Evolutionary conservation across 495 filamentous ascomycete species (phyloP).

Genomic region (Podospora australis): DNA sequence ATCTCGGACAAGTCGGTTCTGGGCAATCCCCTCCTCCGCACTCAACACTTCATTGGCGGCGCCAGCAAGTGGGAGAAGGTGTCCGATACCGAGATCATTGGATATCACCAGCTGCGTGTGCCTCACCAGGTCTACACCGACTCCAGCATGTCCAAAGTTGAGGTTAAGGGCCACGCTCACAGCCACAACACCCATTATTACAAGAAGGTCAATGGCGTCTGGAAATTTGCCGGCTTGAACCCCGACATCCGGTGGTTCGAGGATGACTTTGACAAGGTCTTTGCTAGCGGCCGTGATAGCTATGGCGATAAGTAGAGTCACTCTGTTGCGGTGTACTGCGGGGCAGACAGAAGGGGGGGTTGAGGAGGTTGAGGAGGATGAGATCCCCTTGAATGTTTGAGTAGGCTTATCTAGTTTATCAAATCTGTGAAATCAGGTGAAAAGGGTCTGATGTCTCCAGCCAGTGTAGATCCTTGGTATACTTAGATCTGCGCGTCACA

Average conservation of each 20-base stretch:
- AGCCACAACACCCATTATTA: slow-evolving; percentile 67
- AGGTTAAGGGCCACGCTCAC: slow-evolving; percentile 63
- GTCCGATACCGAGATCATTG: slow-evolving; percentile 59
- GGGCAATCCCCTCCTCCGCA: slow-evolving; percentile 63
- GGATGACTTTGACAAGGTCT: slow-evolving; percentile 55
- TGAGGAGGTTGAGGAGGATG: slow-evolving; percentile 1
- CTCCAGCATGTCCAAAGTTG: slow-evolving; percentile 40
- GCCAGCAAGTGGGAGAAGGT: slow-evolving; percentile 64
- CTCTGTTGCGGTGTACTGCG: background rate
- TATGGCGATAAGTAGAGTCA: slow-evolving; percentile 29
- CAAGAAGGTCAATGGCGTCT: slow-evolving; percentile 64
- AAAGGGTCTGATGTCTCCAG: no score
- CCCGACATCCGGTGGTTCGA: slow-evolving; percentile 69
- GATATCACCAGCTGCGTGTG: slow-evolving; percentile 72
- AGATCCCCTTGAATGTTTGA: background rate
- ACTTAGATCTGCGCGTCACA: no score
- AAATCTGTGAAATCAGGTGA: no score
- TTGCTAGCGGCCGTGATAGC: slow-evolving; percentile 38
- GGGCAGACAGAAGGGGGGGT: slow-evolving; percentile 11
- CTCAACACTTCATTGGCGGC: slow-evolving; percentile 71
- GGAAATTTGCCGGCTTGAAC: slow-evolving; percentile 75
- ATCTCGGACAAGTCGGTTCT: slow-evolving; percentile 59
- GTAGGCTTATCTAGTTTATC: background rate
- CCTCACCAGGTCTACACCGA: slow-evolving; percentile 62
- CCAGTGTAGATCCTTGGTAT: no score